A percentile compares a stretch with the other conserved stretches of the same genome.
These are phyloP conservation scores for Circinella umbellata DNA, from an alignment of 371 early-diverging fungal species.

Conservation along the genomic window DNA sequence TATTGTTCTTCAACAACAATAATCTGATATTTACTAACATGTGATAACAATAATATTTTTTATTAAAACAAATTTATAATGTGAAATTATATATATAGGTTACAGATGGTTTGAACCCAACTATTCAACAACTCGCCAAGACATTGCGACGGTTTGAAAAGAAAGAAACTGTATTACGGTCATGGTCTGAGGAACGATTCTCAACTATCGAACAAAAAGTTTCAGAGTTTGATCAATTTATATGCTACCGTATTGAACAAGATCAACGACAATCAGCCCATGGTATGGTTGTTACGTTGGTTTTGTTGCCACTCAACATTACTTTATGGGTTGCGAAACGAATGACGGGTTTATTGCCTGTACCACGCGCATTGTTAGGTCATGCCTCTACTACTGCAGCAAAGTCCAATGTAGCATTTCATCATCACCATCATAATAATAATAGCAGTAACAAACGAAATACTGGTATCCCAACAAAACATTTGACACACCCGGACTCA, in stretches of 20 bases:
- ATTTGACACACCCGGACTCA: slow-evolving; percentile 17
- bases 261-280: slow-evolving; percentile 39
- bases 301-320: slow-evolving; percentile 47
- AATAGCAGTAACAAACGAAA: neutral
- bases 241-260: slow-evolving; percentile 63
- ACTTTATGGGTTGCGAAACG: slow-evolving; percentile 43
- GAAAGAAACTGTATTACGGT: slow-evolving; percentile 54
- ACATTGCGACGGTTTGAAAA: slow-evolving; percentile 65
- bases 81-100: slow-evolving; percentile 22
- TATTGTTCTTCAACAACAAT: neutral
- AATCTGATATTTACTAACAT: slow-evolving; percentile 6
- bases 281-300: slow-evolving; percentile 34
- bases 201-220: slow-evolving; percentile 58
- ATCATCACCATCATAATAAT: slow-evolving; percentile 9
- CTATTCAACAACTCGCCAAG: slow-evolving; percentile 56
- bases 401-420: slow-evolving; percentile 2
- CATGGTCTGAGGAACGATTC: slow-evolving; percentile 64
- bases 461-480: slow-evolving; percentile 5
- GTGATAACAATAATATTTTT: slow-evolving; percentile 2
- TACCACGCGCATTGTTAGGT: slow-evolving; percentile 25
- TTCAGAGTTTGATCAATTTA: slow-evolving; percentile 59
- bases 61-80: neutral
- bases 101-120: slow-evolving; percentile 42
- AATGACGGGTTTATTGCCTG: slow-evolving; percentile 37
- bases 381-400: slow-evolving; percentile 11